Evolutionary conservation across 2,329 filamentous ascomycete genomes (phyloP).

Genomic region (Lasiodiplodia theobromae): DNA sequence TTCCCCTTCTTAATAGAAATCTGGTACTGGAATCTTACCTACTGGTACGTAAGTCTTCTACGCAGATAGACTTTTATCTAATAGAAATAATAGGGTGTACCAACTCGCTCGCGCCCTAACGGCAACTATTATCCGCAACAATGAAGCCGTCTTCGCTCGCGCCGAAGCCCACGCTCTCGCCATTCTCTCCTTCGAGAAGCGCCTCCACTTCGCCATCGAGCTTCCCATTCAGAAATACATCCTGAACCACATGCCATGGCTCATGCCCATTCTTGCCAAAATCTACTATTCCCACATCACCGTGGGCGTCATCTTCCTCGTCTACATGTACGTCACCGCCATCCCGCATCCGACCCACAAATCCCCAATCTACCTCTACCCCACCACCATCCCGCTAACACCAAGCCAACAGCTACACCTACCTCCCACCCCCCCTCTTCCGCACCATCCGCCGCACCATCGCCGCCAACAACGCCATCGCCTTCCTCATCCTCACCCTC

Average conservation of each 20-base stretch:
- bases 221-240: slow-evolving; percentile 50
- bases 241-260: slow-evolving; percentile 44
- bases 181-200: slow-evolving; percentile 50
- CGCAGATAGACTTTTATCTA: neutral
- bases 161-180: slow-evolving; percentile 52
- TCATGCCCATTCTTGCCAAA: slow-evolving; percentile 51
- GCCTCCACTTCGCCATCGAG: slow-evolving; percentile 51
- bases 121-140: slow-evolving; percentile 50
- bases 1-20: slow-evolving; percentile 45
- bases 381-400: too few species aligned
- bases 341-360: neutral
- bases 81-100: slow-evolving; percentile 42
- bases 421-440: slow-evolving; percentile 49
- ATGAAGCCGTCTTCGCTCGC: slow-evolving; percentile 47
- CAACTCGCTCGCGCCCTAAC: slow-evolving; percentile 55
- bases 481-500: slow-evolving; percentile 56
- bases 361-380: too few species aligned
- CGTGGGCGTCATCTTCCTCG: slow-evolving; percentile 55
- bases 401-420: slow-evolving; percentile 39
- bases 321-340: slow-evolving; percentile 50
- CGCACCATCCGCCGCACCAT: slow-evolving; percentile 55
- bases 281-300: slow-evolving; percentile 58
- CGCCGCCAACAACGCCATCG: slow-evolving; percentile 57
- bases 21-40: slow-evolving; percentile 44
- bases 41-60: slow-evolving; percentile 37